Base-by-base conservation (phyloP, 495 filamentous ascomycete genomes). In the Penicillium canariense region DNA sequence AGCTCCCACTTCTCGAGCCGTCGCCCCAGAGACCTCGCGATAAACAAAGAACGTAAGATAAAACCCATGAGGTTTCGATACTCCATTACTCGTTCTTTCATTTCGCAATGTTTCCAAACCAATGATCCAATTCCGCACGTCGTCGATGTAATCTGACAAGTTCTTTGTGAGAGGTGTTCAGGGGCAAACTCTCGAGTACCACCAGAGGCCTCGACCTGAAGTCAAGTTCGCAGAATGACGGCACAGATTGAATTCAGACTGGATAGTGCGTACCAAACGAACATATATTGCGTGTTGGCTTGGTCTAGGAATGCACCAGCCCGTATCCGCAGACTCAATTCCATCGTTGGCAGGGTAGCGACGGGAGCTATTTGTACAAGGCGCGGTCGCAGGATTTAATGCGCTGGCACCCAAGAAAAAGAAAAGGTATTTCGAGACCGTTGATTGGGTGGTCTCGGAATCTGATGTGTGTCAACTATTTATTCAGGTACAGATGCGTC, bases 281-380 rank as follows among this genome's bases (percentile, higher is more conserved):
- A 20, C 9, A 14, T 14, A 34, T 20, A 20, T 15, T 40, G 36
- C 36, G n/a, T 31, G 26, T 31, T 18, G 46, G 17, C 18, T 32
- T 20, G 5, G 14, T 23, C 18, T 5, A 20, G 17, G 36, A 9
- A 35, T 48, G 46, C 46, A 26, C 15, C 8, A 34, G 46, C 46
- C 46, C 18, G 30, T 18, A 34, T 48, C 46, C 46, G 15, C 30
- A 30, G 30, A 18, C 36, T 40, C 17, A 26, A 36, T 10, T 22
- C 26, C 18, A 11, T 20, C 49, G 51, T 54, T 54, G 51, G 27
- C 51, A 46, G 51, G 51, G 42, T 48, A 54, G 42, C 51, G 12
- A 34, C 42, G 31, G 20, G 22, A 28, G 43, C 51, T 48, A 54
- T 54, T 46, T 46, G 43, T 46, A 46, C 43, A 27, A n/a, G n/a